phyloP scores from a whole-genome alignment of 176 grass and related monocot genomes.

The Microstegium vimineum region DNA sequence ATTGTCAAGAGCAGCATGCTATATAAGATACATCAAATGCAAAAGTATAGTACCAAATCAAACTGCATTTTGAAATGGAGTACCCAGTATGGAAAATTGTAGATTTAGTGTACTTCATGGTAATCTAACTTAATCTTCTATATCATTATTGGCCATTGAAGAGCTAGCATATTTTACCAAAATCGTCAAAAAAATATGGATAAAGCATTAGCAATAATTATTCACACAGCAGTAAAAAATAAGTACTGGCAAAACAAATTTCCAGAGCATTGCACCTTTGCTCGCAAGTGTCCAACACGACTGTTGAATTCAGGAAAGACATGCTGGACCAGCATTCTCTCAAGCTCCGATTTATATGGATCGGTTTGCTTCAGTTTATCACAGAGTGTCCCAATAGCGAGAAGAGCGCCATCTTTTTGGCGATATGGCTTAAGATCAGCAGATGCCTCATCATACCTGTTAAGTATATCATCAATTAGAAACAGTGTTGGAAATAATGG shows the following conservation, averaged over 20 bases:
- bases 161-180: not conserved
- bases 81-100: not conserved
- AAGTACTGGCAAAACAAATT: slow-evolving; percentile 30
- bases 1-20: not conserved
- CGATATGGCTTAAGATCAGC: slow-evolving; percentile 61
- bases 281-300: slow-evolving; percentile 67
- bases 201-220: not conserved
- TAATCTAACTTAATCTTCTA: not conserved
- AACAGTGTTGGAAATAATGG: not conserved
- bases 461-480: slow-evolving; percentile 16
- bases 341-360: slow-evolving; percentile 78
- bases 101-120: not conserved
- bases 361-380: slow-evolving; percentile 90
- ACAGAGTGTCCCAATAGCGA: slow-evolving; percentile 87
- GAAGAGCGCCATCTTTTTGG: slow-evolving; percentile 95
- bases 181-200: not conserved
- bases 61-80: not conserved
- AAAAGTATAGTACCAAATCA: not conserved
- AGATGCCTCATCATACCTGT: slow-evolving; percentile 69
- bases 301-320: slow-evolving; percentile 77
- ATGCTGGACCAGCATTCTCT: slow-evolving; percentile 79
- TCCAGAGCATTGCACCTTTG: slow-evolving; percentile 47
- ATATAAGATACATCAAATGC: not conserved
- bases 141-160: not conserved
- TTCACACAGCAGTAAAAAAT: not conserved